These are phyloP conservation scores for Colletotrichum graminicola DNA, from an alignment of 2,329 filamentous ascomycete species.

Conservation along the genomic window DNA sequence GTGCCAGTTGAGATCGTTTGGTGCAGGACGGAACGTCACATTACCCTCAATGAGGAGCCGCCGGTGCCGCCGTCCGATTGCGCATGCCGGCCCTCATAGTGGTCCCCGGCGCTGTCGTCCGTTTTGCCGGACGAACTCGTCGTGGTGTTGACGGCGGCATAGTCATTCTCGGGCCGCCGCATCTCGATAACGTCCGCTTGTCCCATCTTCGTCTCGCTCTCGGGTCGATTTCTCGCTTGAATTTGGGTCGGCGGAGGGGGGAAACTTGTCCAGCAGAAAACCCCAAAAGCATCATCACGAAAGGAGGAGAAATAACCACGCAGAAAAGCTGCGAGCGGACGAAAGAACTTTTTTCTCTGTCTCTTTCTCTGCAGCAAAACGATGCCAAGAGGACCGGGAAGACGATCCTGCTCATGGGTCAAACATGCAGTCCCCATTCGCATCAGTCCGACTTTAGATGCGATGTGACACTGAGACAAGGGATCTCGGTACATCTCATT, in stretches of 20 bases:
- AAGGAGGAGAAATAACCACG: background rate
- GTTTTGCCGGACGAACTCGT: slow-evolving; percentile 30
- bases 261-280: background rate
- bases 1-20: background rate
- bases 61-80: slow-evolving; percentile 19
- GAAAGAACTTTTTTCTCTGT: background rate
- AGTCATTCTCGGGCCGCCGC: slow-evolving; percentile 23
- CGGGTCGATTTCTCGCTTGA: background rate
- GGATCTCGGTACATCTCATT: slow-evolving; percentile 11
- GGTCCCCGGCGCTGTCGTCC: slow-evolving; percentile 2
- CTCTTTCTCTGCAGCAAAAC: background rate
- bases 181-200: slow-evolving; percentile 13
- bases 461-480: slow-evolving; percentile 34
- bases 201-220: background rate
- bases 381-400: slow-evolving; percentile 27
- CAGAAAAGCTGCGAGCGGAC: slow-evolving; percentile 5
- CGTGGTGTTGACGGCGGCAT: slow-evolving; percentile 29
- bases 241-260: too few species aligned
- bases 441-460: slow-evolving; percentile 32
- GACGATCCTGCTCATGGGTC: slow-evolving; percentile 12
- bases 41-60: slow-evolving; percentile 23
- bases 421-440: slow-evolving; percentile 32
- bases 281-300: background rate
- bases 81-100: background rate
- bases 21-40: background rate